phyloP scores from a whole-genome alignment of 495 filamentous ascomycete species.

The Lophium mytilinum region DNA sequence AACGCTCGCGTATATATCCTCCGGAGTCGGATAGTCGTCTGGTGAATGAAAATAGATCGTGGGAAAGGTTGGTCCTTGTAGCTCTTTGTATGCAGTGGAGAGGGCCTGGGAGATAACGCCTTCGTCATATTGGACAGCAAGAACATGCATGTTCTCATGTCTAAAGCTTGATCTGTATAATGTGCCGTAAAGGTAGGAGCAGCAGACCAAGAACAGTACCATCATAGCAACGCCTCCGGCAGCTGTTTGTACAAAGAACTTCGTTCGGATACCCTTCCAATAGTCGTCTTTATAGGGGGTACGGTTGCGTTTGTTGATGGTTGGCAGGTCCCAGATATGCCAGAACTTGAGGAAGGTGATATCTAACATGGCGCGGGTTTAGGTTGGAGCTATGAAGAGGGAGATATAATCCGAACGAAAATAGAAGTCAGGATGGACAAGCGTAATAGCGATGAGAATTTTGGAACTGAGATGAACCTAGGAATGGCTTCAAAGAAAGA shows the following conservation, averaged over 20 bases:
- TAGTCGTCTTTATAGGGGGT: conserved; percentile 1
- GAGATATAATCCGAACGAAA: not conserved
- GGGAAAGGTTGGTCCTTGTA: conserved; percentile 5
- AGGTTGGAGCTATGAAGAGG: not conserved
- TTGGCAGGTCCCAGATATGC: not conserved
- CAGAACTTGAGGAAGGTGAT: not conserved
- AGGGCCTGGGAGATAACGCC: conserved; percentile 8
- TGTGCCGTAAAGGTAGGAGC: conserved; percentile 13
- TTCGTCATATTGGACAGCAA: conserved; percentile 15
- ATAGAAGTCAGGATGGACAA: not conserved
- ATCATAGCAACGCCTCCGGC: conserved; percentile 11
- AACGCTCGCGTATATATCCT: conserved; percentile 12
- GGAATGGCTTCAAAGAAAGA: not conserved
- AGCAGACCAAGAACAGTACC: conserved; percentile 13
- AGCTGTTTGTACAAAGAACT: conserved; percentile 8
- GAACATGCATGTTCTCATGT: conserved; percentile 9
- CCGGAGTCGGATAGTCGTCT: conserved; percentile 12
- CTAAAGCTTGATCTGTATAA: conserved; percentile 1
- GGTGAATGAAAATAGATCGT: conserved; percentile 4
- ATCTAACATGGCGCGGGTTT: not conserved
- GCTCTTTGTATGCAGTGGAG: conserved; percentile 3
- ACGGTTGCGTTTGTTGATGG: not conserved
- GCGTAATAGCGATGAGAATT: not conserved
- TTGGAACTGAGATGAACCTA: not conserved
- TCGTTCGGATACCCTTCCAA: conserved; percentile 7